Evolutionary conservation across 805 yeast genomes (phyloP), one percentile per base, ranked within the genome.

Genomic region (Yamadazyma sp.): DNA sequence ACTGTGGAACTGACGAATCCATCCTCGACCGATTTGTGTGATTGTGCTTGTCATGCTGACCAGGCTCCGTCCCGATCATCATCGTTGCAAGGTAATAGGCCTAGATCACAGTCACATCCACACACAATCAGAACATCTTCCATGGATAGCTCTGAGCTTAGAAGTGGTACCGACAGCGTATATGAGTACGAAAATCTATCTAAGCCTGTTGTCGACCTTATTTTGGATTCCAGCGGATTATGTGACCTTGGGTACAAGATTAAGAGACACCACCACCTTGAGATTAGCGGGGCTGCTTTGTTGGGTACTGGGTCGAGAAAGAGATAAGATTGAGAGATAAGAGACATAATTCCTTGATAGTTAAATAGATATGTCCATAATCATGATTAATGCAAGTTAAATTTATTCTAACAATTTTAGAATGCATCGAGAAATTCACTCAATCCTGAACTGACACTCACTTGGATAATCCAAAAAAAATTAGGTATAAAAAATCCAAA

Each of bases 171-270:
- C 2, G 41, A 33, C 22, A 29, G 37, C 17, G 31, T 37, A 11
- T 35, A 32, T 15, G 29, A 24, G 17, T n/a, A 24, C 25, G 41
- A 37, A 32, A 36, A 26, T 6, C 21, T 6, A 9, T 32, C 33
- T 12, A 38, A 38, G 23, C 37, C 39, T 19, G 31, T 46, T 9
- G 31, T 48, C 1, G 51, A 52, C 28, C 30, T 55, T 12, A 44
- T 44, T 6, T 30, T 57, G 10, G 61, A 57, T 29, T 38, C 51
- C n/a, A 49, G 46, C 35, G 70, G 71, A 2, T 29, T 46, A 24
- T 67, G 73, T 42, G 67, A 67, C 11, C 54, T 67, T 37, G 74
- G 74, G 3, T 69, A 68, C 44, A 61, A 55, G 47, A 56, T 69
- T 29, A 65, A 54, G 39, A 67, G 60, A 49, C 74, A 69, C 41